These are phyloP conservation scores for Udeniomyces megalosporus DNA, from an alignment of 768 basidiomycete genomes.

Conservation along the genomic window DNA sequence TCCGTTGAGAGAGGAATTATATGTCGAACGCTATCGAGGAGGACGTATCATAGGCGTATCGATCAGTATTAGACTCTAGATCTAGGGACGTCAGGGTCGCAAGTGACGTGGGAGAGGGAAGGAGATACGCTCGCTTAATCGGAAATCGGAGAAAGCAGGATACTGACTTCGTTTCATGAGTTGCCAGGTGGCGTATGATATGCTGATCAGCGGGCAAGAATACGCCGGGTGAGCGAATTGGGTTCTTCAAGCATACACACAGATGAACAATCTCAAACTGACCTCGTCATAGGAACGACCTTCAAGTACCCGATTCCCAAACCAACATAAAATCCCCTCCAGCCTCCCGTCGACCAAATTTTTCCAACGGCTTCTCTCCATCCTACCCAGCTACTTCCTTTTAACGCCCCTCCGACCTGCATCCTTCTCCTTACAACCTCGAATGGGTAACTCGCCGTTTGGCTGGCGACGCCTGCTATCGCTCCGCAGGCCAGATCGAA, in stretches of 20 bases:
- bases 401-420: slow-evolving; percentile 75
- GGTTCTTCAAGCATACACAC: not conserved
- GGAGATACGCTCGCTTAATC: slow-evolving; percentile 47
- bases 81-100: too few species aligned
- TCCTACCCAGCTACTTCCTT: slow-evolving; percentile 57
- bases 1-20: not conserved
- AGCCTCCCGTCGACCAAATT: slow-evolving; percentile 55
- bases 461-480: slow-evolving; percentile 63
- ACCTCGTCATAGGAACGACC: slow-evolving; percentile 76
- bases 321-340: slow-evolving; percentile 81
- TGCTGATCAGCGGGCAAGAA: not conserved
- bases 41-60: not conserved
- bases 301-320: slow-evolving; percentile 83
- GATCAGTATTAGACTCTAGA: not conserved
- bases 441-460: slow-evolving; percentile 86
- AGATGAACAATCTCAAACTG: slow-evolving; percentile 8
- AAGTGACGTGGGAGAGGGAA: slow-evolving; percentile 49
- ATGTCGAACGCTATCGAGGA: not conserved
- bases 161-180: slow-evolving; percentile 15
- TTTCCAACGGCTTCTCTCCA: slow-evolving; percentile 59
- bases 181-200: slow-evolving; percentile 17
- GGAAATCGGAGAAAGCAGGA: slow-evolving; percentile 34
- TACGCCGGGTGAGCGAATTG: not conserved
- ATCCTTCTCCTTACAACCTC: slow-evolving; percentile 81
- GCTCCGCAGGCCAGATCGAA: slow-evolving; percentile 73